These are phyloP conservation scores for Sphagnum tenellum DNA, from an alignment of 225 moss, liverwort and hornwort species.

Conservation along the genomic window DNA sequence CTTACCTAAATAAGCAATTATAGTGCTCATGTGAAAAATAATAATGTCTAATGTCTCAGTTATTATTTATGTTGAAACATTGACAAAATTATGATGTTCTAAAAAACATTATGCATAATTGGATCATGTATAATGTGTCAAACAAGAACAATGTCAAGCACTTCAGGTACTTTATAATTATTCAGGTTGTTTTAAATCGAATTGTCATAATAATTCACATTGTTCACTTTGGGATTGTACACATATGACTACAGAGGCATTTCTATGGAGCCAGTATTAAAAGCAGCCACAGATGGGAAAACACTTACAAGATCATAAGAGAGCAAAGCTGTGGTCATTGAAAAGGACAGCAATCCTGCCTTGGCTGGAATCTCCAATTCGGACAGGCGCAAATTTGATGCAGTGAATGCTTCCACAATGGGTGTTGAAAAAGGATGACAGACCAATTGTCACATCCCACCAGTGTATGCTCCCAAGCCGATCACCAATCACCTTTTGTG, in stretches of 20 bases:
- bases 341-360: conserved; percentile 98
- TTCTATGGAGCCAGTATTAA: not conserved
- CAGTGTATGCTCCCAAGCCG: conserved; percentile 88
- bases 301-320: conserved; percentile 87
- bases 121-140: too few species aligned
- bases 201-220: too few species aligned
- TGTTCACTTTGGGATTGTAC: too few species aligned
- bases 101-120: too few species aligned
- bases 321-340: conserved; percentile 94
- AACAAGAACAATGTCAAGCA: too few species aligned
- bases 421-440: conserved; percentile 87
- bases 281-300: not conserved
- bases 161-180: too few species aligned
- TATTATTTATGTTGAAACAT: too few species aligned
- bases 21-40: too few species aligned
- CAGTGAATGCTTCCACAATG: conserved; percentile 86
- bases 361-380: conserved; percentile 83
- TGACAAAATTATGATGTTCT: too few species aligned
- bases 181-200: too few species aligned
- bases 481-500: conserved; percentile 88
- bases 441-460: conserved; percentile 95
- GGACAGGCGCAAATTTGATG: conserved; percentile 96
- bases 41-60: too few species aligned
- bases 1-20: too few species aligned
- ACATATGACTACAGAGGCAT: not conserved